Percentiles rank a stretch among this genome's conserved stretches.
Conservation (phyloP, 2,329 filamentous ascomycete genomes). For the Apiospora malaysiana region DNA sequence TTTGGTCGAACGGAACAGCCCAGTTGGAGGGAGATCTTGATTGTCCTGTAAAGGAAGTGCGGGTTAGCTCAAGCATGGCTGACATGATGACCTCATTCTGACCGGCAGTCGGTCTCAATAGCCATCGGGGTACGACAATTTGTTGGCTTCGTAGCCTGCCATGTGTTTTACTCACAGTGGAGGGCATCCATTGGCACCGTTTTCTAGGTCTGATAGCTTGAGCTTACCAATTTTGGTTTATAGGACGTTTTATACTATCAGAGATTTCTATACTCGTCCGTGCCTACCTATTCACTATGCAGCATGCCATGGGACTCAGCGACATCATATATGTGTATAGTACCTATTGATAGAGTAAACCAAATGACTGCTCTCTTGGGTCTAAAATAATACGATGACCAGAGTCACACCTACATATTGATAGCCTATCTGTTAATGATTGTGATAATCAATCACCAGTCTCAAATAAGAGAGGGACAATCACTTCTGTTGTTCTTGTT, state of each 20-base stretch:
- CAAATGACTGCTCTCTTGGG: no score
- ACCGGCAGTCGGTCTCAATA: neutral
- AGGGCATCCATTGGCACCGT: neutral
- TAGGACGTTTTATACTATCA: neutral
- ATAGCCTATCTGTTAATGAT: no score
- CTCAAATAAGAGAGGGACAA: neutral
- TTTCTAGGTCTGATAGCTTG: neutral
- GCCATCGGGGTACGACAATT: neutral
- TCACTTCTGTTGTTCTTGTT: neutral
- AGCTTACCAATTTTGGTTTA: neutral
- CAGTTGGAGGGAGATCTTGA: neutral
- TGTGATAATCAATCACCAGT: neutral
- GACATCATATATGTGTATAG: no score
- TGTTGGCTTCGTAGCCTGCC: neutral
- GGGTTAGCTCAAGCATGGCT: neutral
- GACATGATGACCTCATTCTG: slow-evolving; percentile 1
- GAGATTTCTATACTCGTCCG: no score
- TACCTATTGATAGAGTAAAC: neutral
- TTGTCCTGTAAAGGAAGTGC: neutral
- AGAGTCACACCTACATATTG: no score
- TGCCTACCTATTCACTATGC: no score
- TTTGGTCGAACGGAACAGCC: neutral
- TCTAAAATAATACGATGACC: no score
- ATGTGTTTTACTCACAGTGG: neutral
- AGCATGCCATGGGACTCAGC: no score